phyloP scores from a whole-genome alignment of 2,329 filamentous ascomycete species.

The Davidsoniella virescens region DNA sequence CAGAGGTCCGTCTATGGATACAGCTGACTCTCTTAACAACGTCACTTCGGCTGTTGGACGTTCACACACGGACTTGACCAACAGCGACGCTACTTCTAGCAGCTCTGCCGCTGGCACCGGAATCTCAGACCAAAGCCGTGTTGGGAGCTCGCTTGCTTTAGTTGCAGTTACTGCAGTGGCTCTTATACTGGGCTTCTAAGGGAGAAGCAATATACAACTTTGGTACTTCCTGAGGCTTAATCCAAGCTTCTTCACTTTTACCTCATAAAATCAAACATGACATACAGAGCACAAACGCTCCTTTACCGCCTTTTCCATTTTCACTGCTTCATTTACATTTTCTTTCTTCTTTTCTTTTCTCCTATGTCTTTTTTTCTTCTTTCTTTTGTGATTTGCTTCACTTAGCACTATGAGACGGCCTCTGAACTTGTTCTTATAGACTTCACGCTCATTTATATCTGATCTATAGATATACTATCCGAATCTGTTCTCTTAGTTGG shows the following conservation, averaged over 20 bases:
- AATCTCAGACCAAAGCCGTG: neutral
- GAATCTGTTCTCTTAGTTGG: neutral
- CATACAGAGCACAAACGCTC: too few species aligned
- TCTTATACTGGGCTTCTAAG: neutral
- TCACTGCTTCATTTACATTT: neutral
- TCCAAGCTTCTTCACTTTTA: too few species aligned
- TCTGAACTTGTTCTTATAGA: neutral
- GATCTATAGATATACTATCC: neutral
- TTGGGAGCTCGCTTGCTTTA: neutral
- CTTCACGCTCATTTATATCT: neutral
- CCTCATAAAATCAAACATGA: too few species aligned
- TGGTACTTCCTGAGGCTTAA: too few species aligned
- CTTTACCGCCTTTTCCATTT: neutral
- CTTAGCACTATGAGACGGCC: neutral
- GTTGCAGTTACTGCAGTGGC: neutral
- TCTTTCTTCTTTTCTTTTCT: neutral
- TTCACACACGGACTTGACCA: conserved; percentile 8
- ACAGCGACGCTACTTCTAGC: conserved; percentile 3
- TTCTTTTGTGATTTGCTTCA: neutral
- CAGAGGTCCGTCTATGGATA: conserved; percentile 50
- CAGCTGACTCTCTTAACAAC: conserved; percentile 52
- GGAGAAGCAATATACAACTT: too few species aligned
- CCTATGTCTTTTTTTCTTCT: neutral
- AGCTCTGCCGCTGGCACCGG: neutral
- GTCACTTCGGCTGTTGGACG: conserved; percentile 14